Evolutionary conservation across 495 filamentous ascomycete genomes (phyloP).

Genomic region (Ascodesmis nigricans): DNA sequence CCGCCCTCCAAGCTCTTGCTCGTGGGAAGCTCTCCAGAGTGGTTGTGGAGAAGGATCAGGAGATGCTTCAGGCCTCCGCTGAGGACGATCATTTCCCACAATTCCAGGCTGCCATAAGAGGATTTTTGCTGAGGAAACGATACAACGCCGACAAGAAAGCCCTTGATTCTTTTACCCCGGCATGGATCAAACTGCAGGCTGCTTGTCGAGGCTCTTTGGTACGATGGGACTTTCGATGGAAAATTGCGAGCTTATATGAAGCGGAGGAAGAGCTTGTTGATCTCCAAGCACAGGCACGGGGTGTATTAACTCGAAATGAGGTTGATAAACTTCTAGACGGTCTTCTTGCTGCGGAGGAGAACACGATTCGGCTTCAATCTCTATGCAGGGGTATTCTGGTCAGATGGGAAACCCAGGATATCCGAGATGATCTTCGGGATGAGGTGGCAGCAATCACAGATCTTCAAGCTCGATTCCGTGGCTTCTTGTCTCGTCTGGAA

Average conservation of each 20-base stretch:
- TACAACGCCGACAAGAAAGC: slow-evolving; percentile 22
- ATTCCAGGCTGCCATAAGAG: slow-evolving; percentile 32
- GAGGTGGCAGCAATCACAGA: slow-evolving; percentile 35
- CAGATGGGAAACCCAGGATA: slow-evolving; percentile 23
- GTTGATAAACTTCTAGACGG: slow-evolving; percentile 29
- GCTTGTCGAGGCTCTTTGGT: slow-evolving; percentile 27
- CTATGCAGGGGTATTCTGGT: slow-evolving; percentile 23
- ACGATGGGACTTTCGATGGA: slow-evolving; percentile 27
- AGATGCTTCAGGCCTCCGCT: slow-evolving; percentile 7
- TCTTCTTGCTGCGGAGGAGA: slow-evolving; percentile 26
- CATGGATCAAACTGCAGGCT: slow-evolving; percentile 32
- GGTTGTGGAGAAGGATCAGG: slow-evolving; percentile 24
- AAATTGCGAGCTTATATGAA: slow-evolving; percentile 29
- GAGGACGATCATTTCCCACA: slow-evolving; percentile 11
- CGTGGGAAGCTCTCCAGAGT: slow-evolving; percentile 30
- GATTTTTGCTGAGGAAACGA: slow-evolving; percentile 28
- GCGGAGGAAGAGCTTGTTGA: slow-evolving; percentile 29
- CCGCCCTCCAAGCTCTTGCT: slow-evolving; percentile 29
- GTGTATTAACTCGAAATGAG: slow-evolving; percentile 22
- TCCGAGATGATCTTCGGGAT: slow-evolving; percentile 35
- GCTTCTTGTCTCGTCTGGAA: slow-evolving; percentile 33
- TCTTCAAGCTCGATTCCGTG: slow-evolving; percentile 53
- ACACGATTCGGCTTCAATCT: slow-evolving; percentile 29
- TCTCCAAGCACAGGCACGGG: slow-evolving; percentile 28
- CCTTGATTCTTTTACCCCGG: slow-evolving; percentile 23